Evolutionary conservation across 2,329 filamentous ascomycete species (phyloP).

Genomic region (Ustilaginoidea virens): DNA sequence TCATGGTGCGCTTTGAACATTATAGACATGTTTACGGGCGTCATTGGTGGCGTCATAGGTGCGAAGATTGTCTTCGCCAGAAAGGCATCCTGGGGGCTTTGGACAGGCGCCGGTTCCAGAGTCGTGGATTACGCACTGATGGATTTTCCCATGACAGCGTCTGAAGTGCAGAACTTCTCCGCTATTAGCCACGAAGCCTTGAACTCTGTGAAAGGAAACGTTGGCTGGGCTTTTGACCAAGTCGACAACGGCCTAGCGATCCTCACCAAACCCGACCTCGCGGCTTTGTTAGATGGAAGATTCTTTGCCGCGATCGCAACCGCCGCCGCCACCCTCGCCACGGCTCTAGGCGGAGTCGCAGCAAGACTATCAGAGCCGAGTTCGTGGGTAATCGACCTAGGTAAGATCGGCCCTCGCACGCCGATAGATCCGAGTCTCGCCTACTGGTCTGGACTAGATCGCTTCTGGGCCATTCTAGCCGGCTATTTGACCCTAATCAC

Average conservation of each 20-base stretch:
- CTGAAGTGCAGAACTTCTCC: slow-evolving; percentile 63
- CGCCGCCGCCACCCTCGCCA: slow-evolving; percentile 5
- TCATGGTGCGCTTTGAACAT: slow-evolving; percentile 27
- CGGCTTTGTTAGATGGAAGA: slow-evolving; percentile 4
- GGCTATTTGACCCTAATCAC: slow-evolving; percentile 70
- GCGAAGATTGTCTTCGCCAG: slow-evolving; percentile 16
- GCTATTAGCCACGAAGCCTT: slow-evolving; percentile 60
- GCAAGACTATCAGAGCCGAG: slow-evolving; percentile 27
- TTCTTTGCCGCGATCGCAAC: slow-evolving; percentile 4
- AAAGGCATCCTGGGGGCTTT: slow-evolving; percentile 26
- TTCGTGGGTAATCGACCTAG: slow-evolving; percentile 44
- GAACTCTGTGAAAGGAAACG: slow-evolving; percentile 38
- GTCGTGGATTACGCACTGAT: slow-evolving; percentile 33
- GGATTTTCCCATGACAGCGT: slow-evolving; percentile 34
- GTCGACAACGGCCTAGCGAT: slow-evolving; percentile 23
- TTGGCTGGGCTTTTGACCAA: slow-evolving; percentile 24
- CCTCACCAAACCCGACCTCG: slow-evolving; percentile 28
- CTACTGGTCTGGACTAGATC: slow-evolving; percentile 51
- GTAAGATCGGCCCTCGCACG: slow-evolving; percentile 21
- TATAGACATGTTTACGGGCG: slow-evolving; percentile 19
- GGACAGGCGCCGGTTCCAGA: slow-evolving; percentile 27
- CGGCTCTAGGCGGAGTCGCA: slow-evolving; percentile 8
- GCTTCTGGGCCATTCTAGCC: slow-evolving; percentile 56
- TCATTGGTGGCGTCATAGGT: slow-evolving; percentile 17
- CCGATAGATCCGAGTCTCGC: slow-evolving; percentile 42